phyloP scores from a whole-genome alignment of 2,329 filamentous ascomycete species.

The Clonostachys rhizophaga region DNA sequence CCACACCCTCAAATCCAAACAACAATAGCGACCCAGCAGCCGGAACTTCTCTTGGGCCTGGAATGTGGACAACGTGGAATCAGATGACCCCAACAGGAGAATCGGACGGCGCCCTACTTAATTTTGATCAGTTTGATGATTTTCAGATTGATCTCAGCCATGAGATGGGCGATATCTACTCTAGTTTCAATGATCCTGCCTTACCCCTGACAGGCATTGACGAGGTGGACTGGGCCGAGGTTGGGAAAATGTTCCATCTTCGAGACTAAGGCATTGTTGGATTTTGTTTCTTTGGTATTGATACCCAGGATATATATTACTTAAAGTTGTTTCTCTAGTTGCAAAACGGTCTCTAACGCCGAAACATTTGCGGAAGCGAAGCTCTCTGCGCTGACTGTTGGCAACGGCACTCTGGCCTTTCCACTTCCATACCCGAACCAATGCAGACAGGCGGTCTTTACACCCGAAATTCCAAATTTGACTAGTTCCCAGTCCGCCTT shows the following conservation, averaged over 20 bases:
- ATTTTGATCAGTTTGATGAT: slow-evolving; percentile 9
- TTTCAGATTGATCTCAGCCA: slow-evolving; percentile 12
- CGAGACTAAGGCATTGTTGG: background rate
- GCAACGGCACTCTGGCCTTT: background rate
- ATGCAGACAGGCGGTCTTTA: slow-evolving; percentile 43
- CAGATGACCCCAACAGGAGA: slow-evolving; percentile 3
- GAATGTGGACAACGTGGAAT: background rate
- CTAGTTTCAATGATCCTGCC: slow-evolving; percentile 17
- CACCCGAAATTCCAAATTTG: slow-evolving; percentile 65
- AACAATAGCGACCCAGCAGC: background rate
- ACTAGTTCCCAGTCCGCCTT: slow-evolving; percentile 70
- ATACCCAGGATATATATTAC: too few relatives aligned
- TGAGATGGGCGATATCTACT: slow-evolving; percentile 17
- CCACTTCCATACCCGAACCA: background rate
- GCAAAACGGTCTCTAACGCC: background rate
- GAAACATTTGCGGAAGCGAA: background rate
- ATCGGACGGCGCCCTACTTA: slow-evolving; percentile 1
- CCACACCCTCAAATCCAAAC: background rate
- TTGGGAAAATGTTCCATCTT: slow-evolving; percentile 16
- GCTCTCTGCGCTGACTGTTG: background rate
- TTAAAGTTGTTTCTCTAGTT: background rate
- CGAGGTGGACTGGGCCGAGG: slow-evolving; percentile 17
- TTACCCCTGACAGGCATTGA: slow-evolving; percentile 20
- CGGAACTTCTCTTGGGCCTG: background rate
- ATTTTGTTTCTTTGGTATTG: too few relatives aligned